Conservation (phyloP, 2,329 filamentous ascomycete species). For the Truncatella angustata region DNA sequence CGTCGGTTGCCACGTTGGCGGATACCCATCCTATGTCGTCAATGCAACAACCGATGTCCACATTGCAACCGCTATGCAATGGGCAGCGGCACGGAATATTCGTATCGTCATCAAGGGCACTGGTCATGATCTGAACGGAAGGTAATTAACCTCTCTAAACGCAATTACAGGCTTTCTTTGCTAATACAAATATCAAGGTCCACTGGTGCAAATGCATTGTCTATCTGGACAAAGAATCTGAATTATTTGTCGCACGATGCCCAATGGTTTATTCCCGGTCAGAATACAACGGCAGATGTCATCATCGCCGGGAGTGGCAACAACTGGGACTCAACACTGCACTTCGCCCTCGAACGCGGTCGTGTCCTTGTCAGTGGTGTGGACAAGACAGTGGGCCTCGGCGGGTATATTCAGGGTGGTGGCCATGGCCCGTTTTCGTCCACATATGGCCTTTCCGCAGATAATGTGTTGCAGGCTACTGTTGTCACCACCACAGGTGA, state of each 20-base stretch:
- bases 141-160: constrained; percentile 22
- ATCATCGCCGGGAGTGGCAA: constrained; percentile 18
- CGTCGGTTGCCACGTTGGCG: constrained; percentile 28
- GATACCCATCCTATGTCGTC: not conserved
- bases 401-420: constrained; percentile 38
- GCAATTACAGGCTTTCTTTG: not conserved
- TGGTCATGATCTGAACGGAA: constrained; percentile 15
- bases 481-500: constrained; percentile 52
- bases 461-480: constrained; percentile 56
- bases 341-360: constrained; percentile 8
- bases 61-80: not conserved
- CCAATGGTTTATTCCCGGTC: constrained; percentile 16
- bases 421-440: constrained; percentile 54
- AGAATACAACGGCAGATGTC: constrained; percentile 16
- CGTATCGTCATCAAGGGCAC: constrained; percentile 2
- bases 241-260: constrained; percentile 15
- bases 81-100: not conserved
- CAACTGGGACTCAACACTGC: constrained; percentile 17
- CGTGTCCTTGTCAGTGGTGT: not conserved
- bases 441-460: constrained; percentile 55
- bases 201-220: not conserved
- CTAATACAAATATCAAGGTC: constrained; percentile 14
- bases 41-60: not conserved
- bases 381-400: not conserved
- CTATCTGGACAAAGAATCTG: constrained; percentile 2